Conservation (phyloP, 164 flowering plant genomes). For the Vitis vinifera region ASM3070453v1 NC_081806.1:16991001-16991500, state of each 20-base stretch:
- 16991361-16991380: constrained; percentile 49
- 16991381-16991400: constrained; percentile 44
- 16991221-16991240: constrained; percentile 32
- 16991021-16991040: no score
- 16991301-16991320: neutral
- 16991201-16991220: constrained; percentile 27
- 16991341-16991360: constrained; percentile 1
- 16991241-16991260: constrained; percentile 39
- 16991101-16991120: neutral
- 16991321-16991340: neutral
- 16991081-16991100: neutral
- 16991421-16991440: constrained; percentile 19
- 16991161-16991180: constrained; percentile 23
- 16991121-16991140: neutral
- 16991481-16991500: neutral
- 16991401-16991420: constrained; percentile 27
- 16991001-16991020: no score
- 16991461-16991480: constrained; percentile 29
- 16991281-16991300: constrained; percentile 24
- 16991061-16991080: no score
- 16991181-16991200: neutral
- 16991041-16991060: no score
- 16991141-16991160: neutral
- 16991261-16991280: constrained; percentile 41
- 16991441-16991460: constrained; percentile 39